Conservation (phyloP, 257 asterid genomes). For the Vinca minor region DNA sequence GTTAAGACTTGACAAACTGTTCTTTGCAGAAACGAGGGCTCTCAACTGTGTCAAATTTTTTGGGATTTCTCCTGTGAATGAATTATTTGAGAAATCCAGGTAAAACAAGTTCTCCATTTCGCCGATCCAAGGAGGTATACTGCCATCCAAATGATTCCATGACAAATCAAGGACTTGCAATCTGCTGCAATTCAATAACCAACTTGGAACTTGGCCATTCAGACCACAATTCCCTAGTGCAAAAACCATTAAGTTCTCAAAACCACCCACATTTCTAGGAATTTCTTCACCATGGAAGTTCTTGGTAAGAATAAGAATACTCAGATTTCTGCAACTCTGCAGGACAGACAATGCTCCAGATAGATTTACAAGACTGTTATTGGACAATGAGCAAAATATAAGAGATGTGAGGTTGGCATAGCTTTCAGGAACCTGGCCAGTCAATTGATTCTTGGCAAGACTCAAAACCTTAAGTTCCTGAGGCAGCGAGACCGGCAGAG, state of each 20-base stretch:
- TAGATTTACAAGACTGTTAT: constrained; percentile 55
- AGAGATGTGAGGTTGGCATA: constrained; percentile 68
- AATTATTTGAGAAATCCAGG: constrained; percentile 82
- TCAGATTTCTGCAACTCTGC: constrained; percentile 54
- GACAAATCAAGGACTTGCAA: constrained; percentile 88
- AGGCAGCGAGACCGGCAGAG: constrained; percentile 62
- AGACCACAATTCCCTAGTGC: constrained; percentile 81
- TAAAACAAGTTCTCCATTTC: constrained; percentile 65
- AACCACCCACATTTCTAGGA: constrained; percentile 47
- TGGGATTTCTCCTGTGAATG: constrained; percentile 72
- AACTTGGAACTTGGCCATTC: constrained; percentile 57
- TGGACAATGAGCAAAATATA: constrained; percentile 53
- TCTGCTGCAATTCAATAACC: constrained; percentile 61
- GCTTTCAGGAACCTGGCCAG: constrained; percentile 51
- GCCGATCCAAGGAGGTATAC: constrained; percentile 76
- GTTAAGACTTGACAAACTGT: constrained; percentile 40
- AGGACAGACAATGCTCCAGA: constrained; percentile 49
- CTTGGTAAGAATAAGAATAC: constrained; percentile 63
- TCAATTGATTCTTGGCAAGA: constrained; percentile 53
- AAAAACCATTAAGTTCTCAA: constrained; percentile 49
- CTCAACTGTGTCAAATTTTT: constrained; percentile 52
- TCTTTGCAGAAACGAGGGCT: constrained; percentile 55
- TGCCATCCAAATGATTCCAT: constrained; percentile 69
- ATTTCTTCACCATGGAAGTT: constrained; percentile 80
- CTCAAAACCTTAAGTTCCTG: constrained; percentile 48